A percentile compares a stretch with the other conserved stretches of the same genome.
Conservation (phyloP, 2,329 filamentous ascomycete species). For the Chaetomium strumarium region DNA sequence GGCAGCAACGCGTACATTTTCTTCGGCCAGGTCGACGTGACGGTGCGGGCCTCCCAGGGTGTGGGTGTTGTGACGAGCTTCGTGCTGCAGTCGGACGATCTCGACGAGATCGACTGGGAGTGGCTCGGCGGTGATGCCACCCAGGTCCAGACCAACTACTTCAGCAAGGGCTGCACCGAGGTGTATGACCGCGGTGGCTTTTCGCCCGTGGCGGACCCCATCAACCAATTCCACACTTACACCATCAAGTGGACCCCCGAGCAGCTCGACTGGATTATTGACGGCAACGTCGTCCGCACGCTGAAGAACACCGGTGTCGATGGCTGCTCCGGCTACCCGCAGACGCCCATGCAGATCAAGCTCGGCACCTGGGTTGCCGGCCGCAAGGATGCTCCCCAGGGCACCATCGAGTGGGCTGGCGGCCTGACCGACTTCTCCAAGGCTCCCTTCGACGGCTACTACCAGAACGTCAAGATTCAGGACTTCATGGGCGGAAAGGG, state of each 20-base stretch:
- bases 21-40: slow-evolving; percentile 83
- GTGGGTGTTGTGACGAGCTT: slow-evolving; percentile 83
- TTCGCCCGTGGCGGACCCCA: slow-evolving; percentile 51
- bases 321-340: slow-evolving; percentile 56
- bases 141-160: slow-evolving; percentile 85
- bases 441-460: slow-evolving; percentile 50
- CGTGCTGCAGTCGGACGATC: slow-evolving; percentile 81
- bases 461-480: slow-evolving; percentile 49
- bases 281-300: slow-evolving; percentile 42
- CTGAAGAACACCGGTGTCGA: slow-evolving; percentile 41
- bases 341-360: slow-evolving; percentile 64
- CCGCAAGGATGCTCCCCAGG: slow-evolving; percentile 41
- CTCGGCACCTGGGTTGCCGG: slow-evolving; percentile 53
- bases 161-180: slow-evolving; percentile 66
- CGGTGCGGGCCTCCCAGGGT: slow-evolving; percentile 72
- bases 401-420: slow-evolving; percentile 63
- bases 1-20: slow-evolving; percentile 84
- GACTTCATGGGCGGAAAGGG: slow-evolving; percentile 48
- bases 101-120: slow-evolving; percentile 97
- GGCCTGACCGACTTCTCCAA: slow-evolving; percentile 48
- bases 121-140: slow-evolving; percentile 73
- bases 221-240: slow-evolving; percentile 56
- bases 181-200: slow-evolving; percentile 64
- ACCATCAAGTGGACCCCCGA: slow-evolving; percentile 60
- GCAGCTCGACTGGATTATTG: slow-evolving; percentile 54